Conservation (phyloP, 2,329 filamentous ascomycete species). For the Byssoonygena ceratinophila region DNA sequence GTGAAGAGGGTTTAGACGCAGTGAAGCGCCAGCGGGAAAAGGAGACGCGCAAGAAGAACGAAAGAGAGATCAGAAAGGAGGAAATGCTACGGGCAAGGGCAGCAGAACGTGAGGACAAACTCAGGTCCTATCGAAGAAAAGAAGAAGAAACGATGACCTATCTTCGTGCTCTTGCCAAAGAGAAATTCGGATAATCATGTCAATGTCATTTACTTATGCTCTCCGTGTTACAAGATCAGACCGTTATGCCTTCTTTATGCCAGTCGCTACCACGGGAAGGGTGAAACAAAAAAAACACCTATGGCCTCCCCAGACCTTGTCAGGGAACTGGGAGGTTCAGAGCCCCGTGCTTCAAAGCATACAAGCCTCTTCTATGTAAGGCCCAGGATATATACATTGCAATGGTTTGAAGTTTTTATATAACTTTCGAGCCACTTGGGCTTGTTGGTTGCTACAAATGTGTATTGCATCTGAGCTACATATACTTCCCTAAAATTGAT, state of each 20-base stretch:
- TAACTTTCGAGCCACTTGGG: no score
- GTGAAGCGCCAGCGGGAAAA: constrained; percentile 57
- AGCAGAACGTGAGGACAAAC: constrained; percentile 69
- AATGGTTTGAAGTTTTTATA: no score
- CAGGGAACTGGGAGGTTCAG: no score
- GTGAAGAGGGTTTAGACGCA: constrained; percentile 48
- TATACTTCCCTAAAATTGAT: constrained; percentile 12
- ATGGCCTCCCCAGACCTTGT: no score
- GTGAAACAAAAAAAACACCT: no score
- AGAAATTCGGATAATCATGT: constrained; percentile 55
- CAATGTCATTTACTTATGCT: not conserved
- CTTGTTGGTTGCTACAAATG: not conserved
- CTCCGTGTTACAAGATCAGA: no score
- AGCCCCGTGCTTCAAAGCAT: no score
- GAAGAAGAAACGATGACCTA: constrained; percentile 79
- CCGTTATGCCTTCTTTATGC: no score
- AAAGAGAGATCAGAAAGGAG: constrained; percentile 71
- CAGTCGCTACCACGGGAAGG: not conserved
- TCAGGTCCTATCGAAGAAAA: constrained; percentile 59
- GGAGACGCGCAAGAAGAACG: constrained; percentile 64
- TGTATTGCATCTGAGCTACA: constrained; percentile 2
- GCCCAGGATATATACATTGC: no score
- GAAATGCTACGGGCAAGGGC: constrained; percentile 63
- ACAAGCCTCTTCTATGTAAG: no score
- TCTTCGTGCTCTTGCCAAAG: constrained; percentile 65